Evolutionary conservation across 805 yeast species (phyloP), one percentile per base, ranked within the genome.

Genomic region (Candida awuae): DNA sequence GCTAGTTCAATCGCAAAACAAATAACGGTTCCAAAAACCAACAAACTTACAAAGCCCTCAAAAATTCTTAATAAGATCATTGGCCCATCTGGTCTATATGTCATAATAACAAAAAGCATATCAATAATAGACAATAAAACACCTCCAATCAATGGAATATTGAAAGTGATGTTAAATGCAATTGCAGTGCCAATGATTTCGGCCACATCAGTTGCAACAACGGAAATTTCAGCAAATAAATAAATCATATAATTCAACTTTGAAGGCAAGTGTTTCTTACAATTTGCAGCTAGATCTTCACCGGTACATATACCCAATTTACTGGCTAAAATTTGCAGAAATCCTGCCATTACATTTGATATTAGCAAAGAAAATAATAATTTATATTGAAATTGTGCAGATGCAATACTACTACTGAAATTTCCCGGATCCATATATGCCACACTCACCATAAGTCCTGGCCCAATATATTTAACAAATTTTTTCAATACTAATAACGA

Each of bases 361-460:
- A 88, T 61, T 26, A 87, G 63, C 15, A 90, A 73, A 17, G 88
- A 77, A 56, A 87, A 88, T 22, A 90, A 60, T 25, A 88, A 65
- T 43, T 83, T 80, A 58, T 80, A 90, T 48, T 80, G 75, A 57
- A 82, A 85, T 34, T 57, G 59, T 20, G 84, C 80, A 23, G 95
- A 81, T 8, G 92, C 84, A 12, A 90, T 95, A 8, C 92, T 94
- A 1, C 97, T 85, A 28, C 95, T 82, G 61, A 88, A 90, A 62
- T 92, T 90, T 4, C 98, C 98, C 0, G 98, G 97, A 53, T 90
- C 97, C 86, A 92, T 85, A 58, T 88, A 92, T 0, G 97, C 90
- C 25, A 90, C 95, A 4, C 88, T 73, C 2, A 92, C 94, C 94
- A 90, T 82, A 34, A 90, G 65, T 0, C 98, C 97, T 0, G 97